A percentile compares a stretch with the other conserved stretches of the same genome.
Conservation (phyloP, 164 flowering plant species). For the Nymphaea thermarum region DNA sequence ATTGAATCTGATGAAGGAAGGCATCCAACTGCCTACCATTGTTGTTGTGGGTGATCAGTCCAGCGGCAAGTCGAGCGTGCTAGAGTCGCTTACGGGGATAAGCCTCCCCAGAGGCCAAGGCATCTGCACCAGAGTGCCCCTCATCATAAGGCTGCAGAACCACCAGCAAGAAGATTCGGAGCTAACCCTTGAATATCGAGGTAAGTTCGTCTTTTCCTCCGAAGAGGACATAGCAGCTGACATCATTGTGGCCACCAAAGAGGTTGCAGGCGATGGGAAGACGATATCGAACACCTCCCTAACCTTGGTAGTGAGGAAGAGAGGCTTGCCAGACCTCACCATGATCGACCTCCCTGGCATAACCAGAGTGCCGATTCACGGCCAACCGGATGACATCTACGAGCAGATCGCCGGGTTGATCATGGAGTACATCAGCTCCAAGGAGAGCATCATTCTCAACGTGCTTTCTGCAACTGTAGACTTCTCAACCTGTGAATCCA, state of each 20-base stretch:
- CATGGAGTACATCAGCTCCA: too few relatives aligned
- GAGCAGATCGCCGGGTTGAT: too few relatives aligned
- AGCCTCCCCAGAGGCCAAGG: neutral
- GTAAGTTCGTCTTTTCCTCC: constrained; percentile 12
- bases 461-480: too few relatives aligned
- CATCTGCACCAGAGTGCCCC: constrained; percentile 5
- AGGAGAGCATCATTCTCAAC: too few relatives aligned
- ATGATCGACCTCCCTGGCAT: too few relatives aligned
- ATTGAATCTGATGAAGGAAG: neutral
- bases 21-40: neutral
- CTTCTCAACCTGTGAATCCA: too few relatives aligned
- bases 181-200: constrained; percentile 11
- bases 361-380: too few relatives aligned
- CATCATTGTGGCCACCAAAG: constrained; percentile 19
- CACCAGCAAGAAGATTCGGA: neutral
- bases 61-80: neutral
- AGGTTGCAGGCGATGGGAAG: constrained; percentile 28
- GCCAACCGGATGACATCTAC: too few relatives aligned
- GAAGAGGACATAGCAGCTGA: constrained; percentile 14
- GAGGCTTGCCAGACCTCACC: constrained; percentile 15
- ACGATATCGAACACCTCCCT: constrained; percentile 25
- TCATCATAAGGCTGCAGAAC: constrained; percentile 7
- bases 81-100: neutral
- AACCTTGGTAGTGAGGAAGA: constrained; percentile 25
- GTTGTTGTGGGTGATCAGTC: neutral